Conservation (phyloP, 2,329 filamentous ascomycete genomes). For the Dactylellina leptospora region DNA sequence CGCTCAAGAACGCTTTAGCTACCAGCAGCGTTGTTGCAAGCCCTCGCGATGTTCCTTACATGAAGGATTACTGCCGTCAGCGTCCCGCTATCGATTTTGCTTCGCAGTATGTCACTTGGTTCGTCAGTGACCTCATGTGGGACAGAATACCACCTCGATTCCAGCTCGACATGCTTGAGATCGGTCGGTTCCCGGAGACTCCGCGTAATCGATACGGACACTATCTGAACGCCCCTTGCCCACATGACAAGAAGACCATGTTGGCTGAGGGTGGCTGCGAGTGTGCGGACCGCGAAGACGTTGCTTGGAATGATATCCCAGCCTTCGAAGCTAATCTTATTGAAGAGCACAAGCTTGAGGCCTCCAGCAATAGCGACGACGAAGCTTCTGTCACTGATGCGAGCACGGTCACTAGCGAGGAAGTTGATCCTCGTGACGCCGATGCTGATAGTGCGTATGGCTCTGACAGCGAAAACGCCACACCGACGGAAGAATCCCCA, state of each 20-base stretch:
- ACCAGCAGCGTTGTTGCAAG: constrained; percentile 45
- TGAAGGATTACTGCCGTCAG: constrained; percentile 46
- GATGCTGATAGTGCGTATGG: constrained; percentile 50
- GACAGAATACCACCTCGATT: constrained; percentile 49
- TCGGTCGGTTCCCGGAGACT: constrained; percentile 49
- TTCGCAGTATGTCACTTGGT: constrained; percentile 43
- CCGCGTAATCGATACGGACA: constrained; percentile 51
- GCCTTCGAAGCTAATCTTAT: constrained; percentile 45
- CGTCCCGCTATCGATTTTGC: constrained; percentile 44
- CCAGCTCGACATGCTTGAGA: constrained; percentile 51
- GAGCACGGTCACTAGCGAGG: constrained; percentile 45
- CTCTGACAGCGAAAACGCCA: constrained; percentile 41
- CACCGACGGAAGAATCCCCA: constrained; percentile 17
- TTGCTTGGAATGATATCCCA: constrained; percentile 41
- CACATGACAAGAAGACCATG: constrained; percentile 37
- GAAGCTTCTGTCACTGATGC: constrained; percentile 48
- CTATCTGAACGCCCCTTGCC: constrained; percentile 28
- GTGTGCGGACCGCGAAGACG: constrained; percentile 51
- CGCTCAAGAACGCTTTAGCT: constrained; percentile 49
- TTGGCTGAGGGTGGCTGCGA: constrained; percentile 50
- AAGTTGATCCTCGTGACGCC: constrained; percentile 44
- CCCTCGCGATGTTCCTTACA: constrained; percentile 48
- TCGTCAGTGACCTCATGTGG: constrained; percentile 50
- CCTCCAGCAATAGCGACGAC: constrained; percentile 36
- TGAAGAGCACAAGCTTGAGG: constrained; percentile 40